Percentiles rank a stretch among this genome's conserved stretches.
phyloP scores from a whole-genome alignment of 768 basidiomycete genomes.

The Vishniacozyma victoriae region DNA sequence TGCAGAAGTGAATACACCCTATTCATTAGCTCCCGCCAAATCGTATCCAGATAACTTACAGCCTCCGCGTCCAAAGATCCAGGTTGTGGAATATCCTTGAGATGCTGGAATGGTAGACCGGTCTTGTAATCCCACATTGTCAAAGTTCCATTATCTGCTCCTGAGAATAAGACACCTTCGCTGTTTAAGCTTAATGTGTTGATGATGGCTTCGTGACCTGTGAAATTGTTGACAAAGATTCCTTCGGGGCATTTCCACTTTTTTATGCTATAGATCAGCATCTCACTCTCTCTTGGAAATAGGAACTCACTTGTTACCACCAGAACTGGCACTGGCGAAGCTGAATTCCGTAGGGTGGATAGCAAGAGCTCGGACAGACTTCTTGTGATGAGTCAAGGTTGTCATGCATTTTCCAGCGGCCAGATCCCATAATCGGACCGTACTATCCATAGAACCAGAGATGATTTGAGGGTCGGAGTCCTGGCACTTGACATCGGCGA shows the following conservation, averaged over 20 bases:
- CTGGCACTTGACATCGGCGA: slow-evolving; percentile 92
- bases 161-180: slow-evolving; percentile 95
- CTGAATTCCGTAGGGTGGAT: slow-evolving; percentile 95
- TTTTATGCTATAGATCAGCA: slow-evolving; percentile 59
- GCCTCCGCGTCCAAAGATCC: slow-evolving; percentile 98
- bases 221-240: slow-evolving; percentile 89
- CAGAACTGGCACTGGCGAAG: slow-evolving; percentile 90
- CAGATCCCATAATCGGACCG: slow-evolving; percentile 89
- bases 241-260: slow-evolving; percentile 99
- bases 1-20: slow-evolving; percentile 88
- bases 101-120: slow-evolving; percentile 87
- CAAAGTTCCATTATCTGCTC: slow-evolving; percentile 85
- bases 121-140: slow-evolving; percentile 93
- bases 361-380: slow-evolving; percentile 86
- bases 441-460: slow-evolving; percentile 97
- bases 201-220: slow-evolving; percentile 94
- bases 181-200: slow-evolving; percentile 89
- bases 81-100: slow-evolving; percentile 90
- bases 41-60: slow-evolving; percentile 20
- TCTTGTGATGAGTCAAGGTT: slow-evolving; percentile 98
- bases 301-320: slow-evolving; percentile 72
- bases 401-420: slow-evolving; percentile 96
- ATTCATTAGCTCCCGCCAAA: slow-evolving; percentile 1
- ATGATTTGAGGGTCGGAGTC: slow-evolving; percentile 97
- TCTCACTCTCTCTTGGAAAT: neutral